Percentiles rank a stretch among this genome's conserved stretches.
These are phyloP conservation scores for Botrytis tulipae DNA, from an alignment of 2,329 filamentous ascomycete species.

Conservation along the genomic window DNA sequence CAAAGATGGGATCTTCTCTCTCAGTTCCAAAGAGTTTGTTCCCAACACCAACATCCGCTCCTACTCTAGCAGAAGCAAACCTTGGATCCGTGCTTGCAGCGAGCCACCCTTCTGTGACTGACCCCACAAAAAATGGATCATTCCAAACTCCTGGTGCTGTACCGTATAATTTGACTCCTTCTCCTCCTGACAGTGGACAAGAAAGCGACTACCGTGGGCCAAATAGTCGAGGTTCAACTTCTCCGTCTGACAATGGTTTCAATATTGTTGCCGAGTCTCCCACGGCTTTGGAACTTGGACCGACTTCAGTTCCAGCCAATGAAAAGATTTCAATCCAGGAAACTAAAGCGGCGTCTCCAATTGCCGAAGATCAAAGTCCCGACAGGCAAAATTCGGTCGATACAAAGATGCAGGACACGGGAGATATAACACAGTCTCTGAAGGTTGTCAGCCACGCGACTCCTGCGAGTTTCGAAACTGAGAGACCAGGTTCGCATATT, in stretches of 20 bases:
- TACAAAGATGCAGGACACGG: neutral
- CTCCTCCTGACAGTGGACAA: neutral
- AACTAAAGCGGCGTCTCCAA: neutral
- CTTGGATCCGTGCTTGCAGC: neutral
- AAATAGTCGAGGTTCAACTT: neutral
- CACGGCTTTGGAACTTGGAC: neutral
- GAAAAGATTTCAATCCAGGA: neutral
- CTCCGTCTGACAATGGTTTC: neutral
- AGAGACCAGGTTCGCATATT: neutral
- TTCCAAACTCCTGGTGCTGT: constrained; percentile 6
- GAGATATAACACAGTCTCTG: neutral
- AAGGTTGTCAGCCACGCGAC: too few species aligned
- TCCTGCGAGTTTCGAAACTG: neutral
- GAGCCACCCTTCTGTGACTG: neutral
- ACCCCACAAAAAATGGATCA: neutral
- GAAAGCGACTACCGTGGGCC: neutral
- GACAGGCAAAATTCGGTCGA: neutral
- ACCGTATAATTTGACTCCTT: constrained; percentile 7
- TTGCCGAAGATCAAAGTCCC: neutral
- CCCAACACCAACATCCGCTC: neutral
- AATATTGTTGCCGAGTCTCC: neutral
- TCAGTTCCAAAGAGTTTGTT: neutral
- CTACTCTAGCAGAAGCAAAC: neutral
- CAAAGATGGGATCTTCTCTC: neutral
- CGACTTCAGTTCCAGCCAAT: neutral